Base-by-base conservation (phyloP, 2,329 filamentous ascomycete genomes). In the Botrytis deweyae region DNA sequence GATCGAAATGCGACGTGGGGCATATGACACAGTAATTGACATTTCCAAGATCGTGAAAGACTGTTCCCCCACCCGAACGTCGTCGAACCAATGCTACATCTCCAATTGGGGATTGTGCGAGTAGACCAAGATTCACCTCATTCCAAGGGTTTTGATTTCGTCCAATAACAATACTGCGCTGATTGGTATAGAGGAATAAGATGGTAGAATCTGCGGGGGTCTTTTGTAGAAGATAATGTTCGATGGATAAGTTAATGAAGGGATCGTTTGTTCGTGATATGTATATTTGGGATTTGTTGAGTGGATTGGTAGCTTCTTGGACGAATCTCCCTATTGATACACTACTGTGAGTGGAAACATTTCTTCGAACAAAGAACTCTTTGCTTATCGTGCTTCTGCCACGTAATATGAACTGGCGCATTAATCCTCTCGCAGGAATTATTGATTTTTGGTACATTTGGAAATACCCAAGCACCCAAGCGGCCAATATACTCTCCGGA, bases 91-190 rank as follows among this genome's bases (percentile, higher is more conserved):
- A 89, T 74, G 76, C 52, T 61, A 70, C 58, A 58, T 70, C 8
- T 33, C 55, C 72, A n/a, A 70, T 70, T 33, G 42, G 29, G 10
- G 65, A 68, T 29, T 73, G 72, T 22, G 80, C 79, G 22, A 97
- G 84, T 1, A 89, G 85, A 58, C 84, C 84, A 14, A 98, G 87
- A 81, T 97, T 93, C 75, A 93, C 90, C 84, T 99, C 96, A 14
- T 93, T 87, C 96, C 95, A 99, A 72, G 96, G 96, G 82, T 99
- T 99, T 84, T 99, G 96, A 82, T 99, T 99, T 75, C 96, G 91
- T 62, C 96, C 96, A 78, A 99, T 91, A 81, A 99, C 91, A 74
- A 99, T 88, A 81, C 93, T 94, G 0, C 95, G 94, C 55, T 89
- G 84, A 83, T 99, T 98, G 79, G 90, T 88, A 84, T 98, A 99